These are phyloP conservation scores for Lactarius deliciosus DNA, from an alignment of 768 basidiomycete species.

Conservation along the genomic window DNA sequence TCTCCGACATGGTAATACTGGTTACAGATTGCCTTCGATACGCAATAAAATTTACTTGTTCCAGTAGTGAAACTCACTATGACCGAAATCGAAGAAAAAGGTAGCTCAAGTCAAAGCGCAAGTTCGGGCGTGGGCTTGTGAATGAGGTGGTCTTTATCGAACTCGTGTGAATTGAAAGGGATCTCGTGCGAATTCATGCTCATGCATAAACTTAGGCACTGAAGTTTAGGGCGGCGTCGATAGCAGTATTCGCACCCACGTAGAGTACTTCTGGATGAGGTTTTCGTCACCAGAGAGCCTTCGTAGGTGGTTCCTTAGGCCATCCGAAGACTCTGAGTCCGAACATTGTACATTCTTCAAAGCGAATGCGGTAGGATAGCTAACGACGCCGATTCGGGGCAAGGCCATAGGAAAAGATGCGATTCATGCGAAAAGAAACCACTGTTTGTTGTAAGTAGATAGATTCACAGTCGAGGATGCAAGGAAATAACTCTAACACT, in stretches of 20 bases:
- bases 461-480: slow-evolving; percentile 48
- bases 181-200: slow-evolving; percentile 76
- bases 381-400: slow-evolving; percentile 49
- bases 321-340: slow-evolving; percentile 44
- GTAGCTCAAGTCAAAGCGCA: slow-evolving; percentile 40
- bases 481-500: slow-evolving; percentile 54
- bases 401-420: slow-evolving; percentile 60
- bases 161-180: slow-evolving; percentile 30
- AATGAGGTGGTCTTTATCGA: slow-evolving; percentile 48
- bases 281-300: slow-evolving; percentile 34
- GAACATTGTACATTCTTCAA: slow-evolving; percentile 41
- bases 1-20: slow-evolving; percentile 66
- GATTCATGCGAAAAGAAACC: slow-evolving; percentile 59
- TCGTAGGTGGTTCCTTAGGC: slow-evolving; percentile 54
- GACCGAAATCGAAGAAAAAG: slow-evolving; percentile 78
- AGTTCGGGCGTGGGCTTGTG: slow-evolving; percentile 46
- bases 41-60: slow-evolving; percentile 43
- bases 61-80: slow-evolving; percentile 55
- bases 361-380: slow-evolving; percentile 57
- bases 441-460: slow-evolving; percentile 50
- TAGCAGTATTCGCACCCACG: slow-evolving; percentile 65
- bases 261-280: slow-evolving; percentile 46
- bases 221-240: slow-evolving; percentile 60
- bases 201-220: slow-evolving; percentile 58
- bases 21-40: slow-evolving; percentile 31